Evolutionary conservation across 2,329 filamentous ascomycete species (phyloP).

Genomic region (Iodosphaeria phyllophila): DNA sequence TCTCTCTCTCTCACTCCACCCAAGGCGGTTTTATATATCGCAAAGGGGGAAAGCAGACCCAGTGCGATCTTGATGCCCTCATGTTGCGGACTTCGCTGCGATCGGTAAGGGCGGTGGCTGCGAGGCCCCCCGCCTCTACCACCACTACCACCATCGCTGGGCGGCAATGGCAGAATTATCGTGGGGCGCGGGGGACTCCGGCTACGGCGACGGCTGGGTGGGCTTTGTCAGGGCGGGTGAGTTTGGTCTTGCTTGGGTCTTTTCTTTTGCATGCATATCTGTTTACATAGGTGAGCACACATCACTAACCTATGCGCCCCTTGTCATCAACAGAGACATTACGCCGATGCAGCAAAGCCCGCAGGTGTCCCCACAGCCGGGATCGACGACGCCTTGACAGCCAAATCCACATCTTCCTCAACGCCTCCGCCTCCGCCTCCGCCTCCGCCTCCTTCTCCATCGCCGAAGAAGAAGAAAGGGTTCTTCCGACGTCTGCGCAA

Average conservation of each 20-base stretch:
- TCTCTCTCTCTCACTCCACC: no score
- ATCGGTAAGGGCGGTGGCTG: conserved; percentile 40
- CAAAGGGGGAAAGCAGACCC: no score
- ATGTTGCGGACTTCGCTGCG: conserved; percentile 54
- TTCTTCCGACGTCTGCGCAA: conserved; percentile 56
- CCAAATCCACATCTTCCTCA: conserved; percentile 22
- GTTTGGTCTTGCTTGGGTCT: no score
- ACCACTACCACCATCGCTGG: conserved; percentile 28
- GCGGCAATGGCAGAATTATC: conserved; percentile 49
- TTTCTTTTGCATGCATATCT: no score
- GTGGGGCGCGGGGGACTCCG: no score
- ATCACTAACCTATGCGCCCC: conserved; percentile 4
- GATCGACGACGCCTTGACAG: conserved; percentile 27
- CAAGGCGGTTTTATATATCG: no score
- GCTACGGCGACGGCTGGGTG: no score
- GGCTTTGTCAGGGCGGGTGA: no score
- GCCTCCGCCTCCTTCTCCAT: conserved; percentile 16
- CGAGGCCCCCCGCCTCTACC: no score
- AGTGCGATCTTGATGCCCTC: conserved; percentile 29
- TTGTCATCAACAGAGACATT: conserved; percentile 28
- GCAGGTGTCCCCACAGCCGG: no score
- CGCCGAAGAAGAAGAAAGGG: conserved; percentile 41
- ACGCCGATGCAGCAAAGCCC: conserved; percentile 33
- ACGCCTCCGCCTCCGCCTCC: conserved; percentile 17
- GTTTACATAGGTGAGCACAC: no score